A percentile compares a stretch with the other conserved stretches of the same genome.
Evolutionary conservation across 768 basidiomycete species (phyloP).

Genomic region (Tricholoma saponaceum): DNA sequence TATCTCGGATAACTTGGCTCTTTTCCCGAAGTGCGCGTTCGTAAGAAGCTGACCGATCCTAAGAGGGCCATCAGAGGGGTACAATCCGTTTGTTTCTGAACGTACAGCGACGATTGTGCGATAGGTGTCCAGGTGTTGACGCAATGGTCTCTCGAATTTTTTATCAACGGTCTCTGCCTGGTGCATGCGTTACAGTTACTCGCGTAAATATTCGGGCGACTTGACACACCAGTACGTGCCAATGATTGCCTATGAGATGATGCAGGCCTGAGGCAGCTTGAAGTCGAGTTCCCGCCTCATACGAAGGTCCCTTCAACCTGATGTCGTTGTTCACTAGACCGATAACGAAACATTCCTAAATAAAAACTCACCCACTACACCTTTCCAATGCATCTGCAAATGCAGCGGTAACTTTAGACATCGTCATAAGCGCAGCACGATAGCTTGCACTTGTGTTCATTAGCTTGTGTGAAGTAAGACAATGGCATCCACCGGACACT

Average conservation of each 20-base stretch:
- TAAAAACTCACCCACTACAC: slow-evolving; percentile 65
- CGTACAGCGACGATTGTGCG: slow-evolving; percentile 64
- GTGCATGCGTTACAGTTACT: slow-evolving; percentile 4
- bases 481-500: background rate
- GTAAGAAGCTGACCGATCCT: slow-evolving; percentile 85
- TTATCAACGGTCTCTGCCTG: slow-evolving; percentile 85
- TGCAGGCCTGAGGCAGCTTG: slow-evolving; percentile 88
- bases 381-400: slow-evolving; percentile 86
- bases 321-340: slow-evolving; percentile 1
- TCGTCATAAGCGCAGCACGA: slow-evolving; percentile 71
- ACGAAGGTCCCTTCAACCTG: slow-evolving; percentile 75
- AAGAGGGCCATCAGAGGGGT: background rate
- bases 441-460: slow-evolving; percentile 75
- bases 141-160: slow-evolving; percentile 84
- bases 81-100: slow-evolving; percentile 4
- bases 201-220: background rate
- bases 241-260: slow-evolving; percentile 89
- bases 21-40: slow-evolving; percentile 80
- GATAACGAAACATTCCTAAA: background rate
- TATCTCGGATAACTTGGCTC: slow-evolving; percentile 80
- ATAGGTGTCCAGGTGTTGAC: slow-evolving; percentile 82
- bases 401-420: slow-evolving; percentile 79
- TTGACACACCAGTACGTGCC: slow-evolving; percentile 82
- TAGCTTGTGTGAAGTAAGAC: slow-evolving; percentile 34
- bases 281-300: slow-evolving; percentile 76